These are phyloP conservation scores for Vaccinium vitisidaea DNA, from an alignment of 148 eudicot species.

Conservation along the genomic window DNA sequence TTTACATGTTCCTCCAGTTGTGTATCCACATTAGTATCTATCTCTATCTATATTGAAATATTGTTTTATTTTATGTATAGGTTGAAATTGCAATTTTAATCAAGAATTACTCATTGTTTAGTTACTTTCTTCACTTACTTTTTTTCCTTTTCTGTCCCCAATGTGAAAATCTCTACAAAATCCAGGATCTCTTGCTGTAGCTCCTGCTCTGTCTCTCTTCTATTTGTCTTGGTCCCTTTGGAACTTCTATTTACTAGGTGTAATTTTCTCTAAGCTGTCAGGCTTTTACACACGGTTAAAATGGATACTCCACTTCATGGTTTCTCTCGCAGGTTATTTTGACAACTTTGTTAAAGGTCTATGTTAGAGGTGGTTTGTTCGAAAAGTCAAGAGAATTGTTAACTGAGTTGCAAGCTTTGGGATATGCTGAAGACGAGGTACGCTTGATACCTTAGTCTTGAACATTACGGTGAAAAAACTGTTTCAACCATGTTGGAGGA, in stretches of 20 bases:
- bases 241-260: neutral
- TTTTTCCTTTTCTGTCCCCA: neutral
- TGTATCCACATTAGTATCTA: neutral
- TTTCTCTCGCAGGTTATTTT: conserved; percentile 65
- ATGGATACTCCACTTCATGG: neutral
- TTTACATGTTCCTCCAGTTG: neutral
- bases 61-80: neutral
- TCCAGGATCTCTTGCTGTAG: neutral
- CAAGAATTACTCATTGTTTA: neutral
- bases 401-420: conserved; percentile 64
- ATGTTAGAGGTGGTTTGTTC: conserved; percentile 74
- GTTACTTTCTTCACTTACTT: neutral
- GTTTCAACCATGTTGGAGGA: neutral
- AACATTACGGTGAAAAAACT: neutral
- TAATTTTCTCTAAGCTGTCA: neutral
- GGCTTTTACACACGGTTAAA: neutral
- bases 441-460: conserved; percentile 4
- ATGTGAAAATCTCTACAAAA: no score
- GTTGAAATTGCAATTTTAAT: neutral
- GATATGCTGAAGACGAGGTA: conserved; percentile 89
- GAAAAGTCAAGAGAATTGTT: conserved; percentile 69
- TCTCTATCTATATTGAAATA: neutral
- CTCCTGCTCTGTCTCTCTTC: neutral
- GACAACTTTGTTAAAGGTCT: conserved; percentile 84
- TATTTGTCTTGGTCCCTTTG: neutral